Base-by-base conservation (phyloP, 192 early-diverging fungal genomes). In the Podochytrium sp. region DNA sequence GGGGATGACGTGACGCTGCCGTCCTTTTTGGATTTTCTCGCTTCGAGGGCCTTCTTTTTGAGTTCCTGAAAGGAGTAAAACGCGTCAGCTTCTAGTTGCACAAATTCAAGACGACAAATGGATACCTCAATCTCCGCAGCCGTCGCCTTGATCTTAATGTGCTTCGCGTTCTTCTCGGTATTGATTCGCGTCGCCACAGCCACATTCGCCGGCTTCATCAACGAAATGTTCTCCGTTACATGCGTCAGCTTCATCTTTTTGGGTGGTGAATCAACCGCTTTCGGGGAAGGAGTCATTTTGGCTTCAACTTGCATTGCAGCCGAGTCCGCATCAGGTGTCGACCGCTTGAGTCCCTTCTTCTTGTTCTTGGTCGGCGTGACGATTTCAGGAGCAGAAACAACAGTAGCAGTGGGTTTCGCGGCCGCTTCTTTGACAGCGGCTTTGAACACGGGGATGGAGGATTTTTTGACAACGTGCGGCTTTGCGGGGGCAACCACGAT, bases 101-200 rank as follows among this genome's bases (percentile, higher is more conserved):
- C 52, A 55, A 20, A 6, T 27, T 7, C 30, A 55, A 55, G 43
- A 16, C n/a, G 43, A 55, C 23, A 23, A 55, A 55, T 25, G 52
- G 23, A 55, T 61, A 39, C 59, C 38, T 61, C 35, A 1, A 61
- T 40, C n/a, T 34, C 33, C 0, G 59, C 59, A 39, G 33, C 59
- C 12, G 33, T 61, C 23, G 39, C 59, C n/a, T 61, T 40, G 35
- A 61, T 40, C 14, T 38, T 40, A 12, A 61, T 34, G 16, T 57
- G 37, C 68, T 18, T 56, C 6, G 49, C 29, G 18, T 41, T 56
- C 74, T 73, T 75, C 41, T 71, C 43, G 6, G 29, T 73, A 7
- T 75, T 75, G 25, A 73, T 73, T 39, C 39, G 40, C 34, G 69
- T 75, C 51, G 40, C 53, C 32, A 73, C n/a, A n/a, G 74, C 49